Conservation (phyloP, 2,329 filamentous ascomycete species). For the Neonectria neomacrospora region DNA sequence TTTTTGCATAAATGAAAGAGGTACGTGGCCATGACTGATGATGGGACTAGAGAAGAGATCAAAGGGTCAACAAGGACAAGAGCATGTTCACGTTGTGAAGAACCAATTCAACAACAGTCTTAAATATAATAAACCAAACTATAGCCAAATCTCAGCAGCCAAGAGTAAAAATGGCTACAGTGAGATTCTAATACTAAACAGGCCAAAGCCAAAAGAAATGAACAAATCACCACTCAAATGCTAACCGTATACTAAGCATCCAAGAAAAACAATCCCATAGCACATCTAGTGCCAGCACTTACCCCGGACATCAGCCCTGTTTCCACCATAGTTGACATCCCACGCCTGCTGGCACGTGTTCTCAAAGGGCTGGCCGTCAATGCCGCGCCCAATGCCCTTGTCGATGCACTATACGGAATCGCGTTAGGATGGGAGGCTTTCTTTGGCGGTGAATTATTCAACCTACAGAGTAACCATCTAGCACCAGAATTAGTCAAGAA, state of each 20-base stretch:
- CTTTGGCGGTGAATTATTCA: neutral
- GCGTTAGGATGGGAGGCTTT: neutral
- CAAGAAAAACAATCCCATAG: neutral
- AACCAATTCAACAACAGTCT: slow-evolving; percentile 3
- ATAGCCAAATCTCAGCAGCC: neutral
- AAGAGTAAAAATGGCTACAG: neutral
- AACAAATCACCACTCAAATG: neutral
- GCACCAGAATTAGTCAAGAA: neutral
- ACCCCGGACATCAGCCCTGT: slow-evolving; percentile 15
- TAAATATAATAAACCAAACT: neutral
- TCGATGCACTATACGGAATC: slow-evolving; percentile 22
- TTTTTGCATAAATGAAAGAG: no score
- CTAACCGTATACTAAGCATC: neutral
- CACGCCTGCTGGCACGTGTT: slow-evolving; percentile 28
- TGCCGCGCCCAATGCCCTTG: slow-evolving; percentile 23
- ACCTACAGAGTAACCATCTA: slow-evolving; percentile 31
- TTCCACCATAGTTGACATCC: slow-evolving; percentile 28
- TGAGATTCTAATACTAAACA: neutral
- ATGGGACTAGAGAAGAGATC: no score
- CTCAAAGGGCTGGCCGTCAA: slow-evolving; percentile 29
- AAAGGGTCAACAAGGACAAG: no score
- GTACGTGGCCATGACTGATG: no score
- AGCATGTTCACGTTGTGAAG: no score
- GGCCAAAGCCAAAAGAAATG: neutral
- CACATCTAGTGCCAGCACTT: slow-evolving; percentile 34